Evolutionary conservation across 352 stramenopile genomes (phyloP).

Genomic region (Phytophthora pini): DNA sequence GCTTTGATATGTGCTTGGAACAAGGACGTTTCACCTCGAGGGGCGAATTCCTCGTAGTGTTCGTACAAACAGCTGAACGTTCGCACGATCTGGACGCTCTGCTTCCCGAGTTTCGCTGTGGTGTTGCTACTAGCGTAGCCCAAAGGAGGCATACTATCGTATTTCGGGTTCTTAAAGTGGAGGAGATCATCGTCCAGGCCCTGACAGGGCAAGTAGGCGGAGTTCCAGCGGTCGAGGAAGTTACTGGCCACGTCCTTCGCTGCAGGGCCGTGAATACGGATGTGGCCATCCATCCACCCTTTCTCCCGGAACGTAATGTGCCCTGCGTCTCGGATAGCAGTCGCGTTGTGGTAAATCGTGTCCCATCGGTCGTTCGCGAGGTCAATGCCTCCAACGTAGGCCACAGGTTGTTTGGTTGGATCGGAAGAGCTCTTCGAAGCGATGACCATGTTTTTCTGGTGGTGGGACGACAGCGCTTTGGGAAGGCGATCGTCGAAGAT

Average conservation of each 20-base stretch:
- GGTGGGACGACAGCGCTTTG: slow-evolving; percentile 39
- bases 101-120: slow-evolving; percentile 13
- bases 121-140: slow-evolving; percentile 14
- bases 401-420: slow-evolving; percentile 23
- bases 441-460: slow-evolving; percentile 56
- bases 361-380: slow-evolving; percentile 62
- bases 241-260: slow-evolving; percentile 54
- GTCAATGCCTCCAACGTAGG: slow-evolving; percentile 60
- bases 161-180: slow-evolving; percentile 52
- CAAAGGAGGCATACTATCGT: slow-evolving; percentile 15
- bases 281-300: slow-evolving; percentile 61
- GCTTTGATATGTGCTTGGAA: slow-evolving; percentile 49
- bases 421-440: slow-evolving; percentile 8
- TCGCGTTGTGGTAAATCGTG: slow-evolving; percentile 50
- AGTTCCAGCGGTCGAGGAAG: slow-evolving; percentile 65
- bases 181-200: slow-evolving; percentile 38
- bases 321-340: slow-evolving; percentile 34
- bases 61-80: slow-evolving; percentile 65
- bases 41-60: slow-evolving; percentile 56
- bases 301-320: slow-evolving; percentile 48
- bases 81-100: slow-evolving; percentile 46
- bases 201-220: slow-evolving; percentile 26
- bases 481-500: slow-evolving; percentile 62
- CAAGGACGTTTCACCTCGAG: slow-evolving; percentile 48
- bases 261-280: slow-evolving; percentile 49